phyloP scores from a whole-genome alignment of 1,284 basidiomycete species.

The Cryptococcus sp. region DNA sequence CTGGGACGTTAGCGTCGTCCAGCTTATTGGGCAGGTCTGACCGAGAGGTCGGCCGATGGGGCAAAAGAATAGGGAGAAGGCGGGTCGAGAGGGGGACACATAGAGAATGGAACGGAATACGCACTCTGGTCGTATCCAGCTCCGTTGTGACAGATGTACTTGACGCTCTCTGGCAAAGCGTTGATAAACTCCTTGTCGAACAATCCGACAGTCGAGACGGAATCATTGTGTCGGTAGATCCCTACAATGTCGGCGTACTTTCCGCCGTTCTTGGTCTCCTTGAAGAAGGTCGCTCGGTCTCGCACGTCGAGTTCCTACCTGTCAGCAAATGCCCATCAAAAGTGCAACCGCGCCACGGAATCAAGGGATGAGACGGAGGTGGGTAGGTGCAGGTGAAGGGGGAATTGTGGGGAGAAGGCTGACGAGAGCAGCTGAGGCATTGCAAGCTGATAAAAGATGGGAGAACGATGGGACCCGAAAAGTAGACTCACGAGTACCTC shows the following conservation, averaged over 20 bases:
- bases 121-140: slow-evolving; percentile 62
- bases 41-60: no score
- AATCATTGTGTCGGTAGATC: slow-evolving; percentile 62
- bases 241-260: slow-evolving; percentile 71
- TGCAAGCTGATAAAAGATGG: no score
- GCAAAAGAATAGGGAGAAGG: no score
- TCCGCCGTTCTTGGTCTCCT: slow-evolving; percentile 53
- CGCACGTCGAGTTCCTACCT: slow-evolving; percentile 60
- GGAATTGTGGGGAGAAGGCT: no score
- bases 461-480: no score
- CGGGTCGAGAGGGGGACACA: neutral
- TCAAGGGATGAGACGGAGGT: no score
- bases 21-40: no score
- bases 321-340: no score
- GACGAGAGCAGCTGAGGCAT: no score
- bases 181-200: slow-evolving; percentile 74
- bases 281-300: slow-evolving; percentile 63
- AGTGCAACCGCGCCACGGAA: no score
- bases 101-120: slow-evolving; percentile 1
- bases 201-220: slow-evolving; percentile 54
- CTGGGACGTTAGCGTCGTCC: slow-evolving; percentile 10
- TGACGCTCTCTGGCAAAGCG: slow-evolving; percentile 60
- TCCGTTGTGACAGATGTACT: slow-evolving; percentile 88
- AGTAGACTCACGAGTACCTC: slow-evolving; percentile 59
- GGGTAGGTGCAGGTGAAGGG: no score